phyloP scores from a whole-genome alignment of 2,329 filamentous ascomycete species.

The Fusarium sp. region DNA sequence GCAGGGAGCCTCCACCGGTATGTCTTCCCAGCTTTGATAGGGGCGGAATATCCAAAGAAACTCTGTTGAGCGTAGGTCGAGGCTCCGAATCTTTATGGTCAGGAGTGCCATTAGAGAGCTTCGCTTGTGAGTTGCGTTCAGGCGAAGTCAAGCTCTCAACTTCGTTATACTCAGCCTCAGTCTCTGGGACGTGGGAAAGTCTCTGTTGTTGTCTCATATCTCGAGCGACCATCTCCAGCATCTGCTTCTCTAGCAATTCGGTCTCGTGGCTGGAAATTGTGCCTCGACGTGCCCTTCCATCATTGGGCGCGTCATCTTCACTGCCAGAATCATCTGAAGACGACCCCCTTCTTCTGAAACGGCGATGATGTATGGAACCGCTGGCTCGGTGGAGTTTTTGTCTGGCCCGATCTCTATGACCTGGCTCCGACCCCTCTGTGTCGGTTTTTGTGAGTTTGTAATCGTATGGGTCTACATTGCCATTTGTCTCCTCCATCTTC shows the following conservation, averaged over 20 bases:
- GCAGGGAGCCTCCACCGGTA: conserved; percentile 62
- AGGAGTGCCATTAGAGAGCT: conserved; percentile 47
- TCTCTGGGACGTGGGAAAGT: conserved; percentile 47
- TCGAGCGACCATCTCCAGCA: conserved; percentile 68
- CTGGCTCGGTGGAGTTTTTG: conserved; percentile 69
- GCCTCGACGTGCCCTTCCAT: conserved; percentile 52
- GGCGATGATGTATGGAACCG: conserved; percentile 61
- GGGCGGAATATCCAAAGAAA: conserved; percentile 37
- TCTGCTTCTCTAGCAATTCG: conserved; percentile 69
- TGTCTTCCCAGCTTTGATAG: conserved; percentile 50
- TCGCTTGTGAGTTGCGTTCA: conserved; percentile 45
- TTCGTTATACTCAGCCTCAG: conserved; percentile 51
- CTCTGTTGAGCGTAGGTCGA: conserved; percentile 40
- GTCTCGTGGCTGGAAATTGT: conserved; percentile 61
- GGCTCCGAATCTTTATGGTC: conserved; percentile 57
- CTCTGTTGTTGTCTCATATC: conserved; percentile 59
- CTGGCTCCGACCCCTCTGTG: conserved; percentile 60
- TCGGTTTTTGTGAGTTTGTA: conserved; percentile 47
- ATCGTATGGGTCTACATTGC: conserved; percentile 35
- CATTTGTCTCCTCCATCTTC: conserved; percentile 41
- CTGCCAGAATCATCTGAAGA: conserved; percentile 69
- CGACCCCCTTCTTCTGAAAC: conserved; percentile 63
- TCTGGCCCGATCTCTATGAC: conserved; percentile 68
- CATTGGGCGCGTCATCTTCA: conserved; percentile 58
- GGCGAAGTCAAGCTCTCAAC: conserved; percentile 49